Evolutionary conservation across 345 rosid species (phyloP), one percentile per base, ranked within the genome.

Genomic region (Populus alba): DNA sequence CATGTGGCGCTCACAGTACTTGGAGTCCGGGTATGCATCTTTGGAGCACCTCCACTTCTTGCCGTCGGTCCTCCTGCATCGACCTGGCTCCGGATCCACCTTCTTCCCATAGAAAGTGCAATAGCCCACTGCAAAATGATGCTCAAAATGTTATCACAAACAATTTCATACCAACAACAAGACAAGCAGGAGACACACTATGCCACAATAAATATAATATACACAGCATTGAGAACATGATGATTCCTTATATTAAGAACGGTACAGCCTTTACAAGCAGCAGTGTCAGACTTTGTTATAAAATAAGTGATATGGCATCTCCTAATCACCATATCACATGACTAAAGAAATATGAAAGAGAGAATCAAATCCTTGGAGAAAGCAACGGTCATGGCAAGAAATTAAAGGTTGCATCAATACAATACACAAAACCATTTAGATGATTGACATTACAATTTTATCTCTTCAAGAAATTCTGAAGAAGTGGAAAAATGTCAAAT

Each of bases 1-100:
- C 90, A 97, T 87, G 92, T 97, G 99, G 95, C 99, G 98, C 89
- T 97, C 97, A 82, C 99, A 97, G 86, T 94, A 97, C 87, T 94
- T 97, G 55, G 90, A 90, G 72, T 90, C 91, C 3, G 85, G 85
- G 82, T 86, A 80, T 9, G 91, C 89, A 12, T 86, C 89, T 83
- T 88, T 88, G 79, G 84, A 73, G 78, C 84, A 81, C 67, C 84
- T 81, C 84, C 84, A 81, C 57, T 81, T 81, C 81, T 81, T 81
- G 31, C 84, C 84, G 74, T 81, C 84, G 0, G 84, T 81, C 74
- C 84, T 77, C 84, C 84, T 81, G 78, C 84, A 81, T 38, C 84
- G 53, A 20, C 84, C 81, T 13, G 81, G 84, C 71, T 81, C 81
- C 7, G 81, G 84, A 72, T 81, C 84, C 63, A 81, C 81, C 85